Conservation (phyloP, 2,329 filamentous ascomycete species). For the Metarhizium robertsii region DNA sequence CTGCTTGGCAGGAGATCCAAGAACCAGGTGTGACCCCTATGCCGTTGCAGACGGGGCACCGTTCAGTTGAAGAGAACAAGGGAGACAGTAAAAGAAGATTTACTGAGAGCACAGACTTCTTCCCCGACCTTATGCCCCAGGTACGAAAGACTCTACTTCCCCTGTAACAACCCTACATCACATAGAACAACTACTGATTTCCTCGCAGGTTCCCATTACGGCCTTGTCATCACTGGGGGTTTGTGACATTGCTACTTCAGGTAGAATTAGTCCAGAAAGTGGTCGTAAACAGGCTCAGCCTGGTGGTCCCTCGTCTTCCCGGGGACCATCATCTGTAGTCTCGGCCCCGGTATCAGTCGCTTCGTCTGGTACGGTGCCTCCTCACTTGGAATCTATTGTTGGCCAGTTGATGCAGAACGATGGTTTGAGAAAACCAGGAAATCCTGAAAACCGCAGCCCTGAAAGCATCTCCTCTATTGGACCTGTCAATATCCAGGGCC, state of each 20-base stretch:
- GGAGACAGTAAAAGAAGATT: conserved; percentile 5
- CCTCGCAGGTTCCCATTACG: conserved; percentile 18
- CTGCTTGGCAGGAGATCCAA: conserved; percentile 26
- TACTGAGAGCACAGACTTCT: conserved; percentile 16
- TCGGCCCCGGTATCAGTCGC: background rate
- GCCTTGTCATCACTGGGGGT: conserved; percentile 4
- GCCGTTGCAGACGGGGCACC: conserved; percentile 22
- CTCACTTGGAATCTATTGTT: background rate
- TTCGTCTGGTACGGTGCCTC: background rate
- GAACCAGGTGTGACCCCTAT: conserved; percentile 22
- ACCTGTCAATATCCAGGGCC: background rate
- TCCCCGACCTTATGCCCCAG: conserved; percentile 11
- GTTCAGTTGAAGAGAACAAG: conserved; percentile 20
- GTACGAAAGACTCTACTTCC: conserved; percentile 7
- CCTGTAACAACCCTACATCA: background rate
- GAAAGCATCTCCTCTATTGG: background rate
- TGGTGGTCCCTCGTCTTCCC: background rate
- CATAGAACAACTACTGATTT: conserved; percentile 4
- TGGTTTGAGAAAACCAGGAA: background rate
- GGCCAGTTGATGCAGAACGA: background rate
- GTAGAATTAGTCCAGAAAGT: too few relatives aligned
- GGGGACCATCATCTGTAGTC: background rate
- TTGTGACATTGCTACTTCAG: background rate
- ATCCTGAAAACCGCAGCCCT: background rate
- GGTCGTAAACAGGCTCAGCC: too few relatives aligned